Percentiles rank a stretch among this genome's conserved stretches.
Evolutionary conservation across 202 grass and related monocot genomes (phyloP).

Genomic region (Panicum virgatum): DNA sequence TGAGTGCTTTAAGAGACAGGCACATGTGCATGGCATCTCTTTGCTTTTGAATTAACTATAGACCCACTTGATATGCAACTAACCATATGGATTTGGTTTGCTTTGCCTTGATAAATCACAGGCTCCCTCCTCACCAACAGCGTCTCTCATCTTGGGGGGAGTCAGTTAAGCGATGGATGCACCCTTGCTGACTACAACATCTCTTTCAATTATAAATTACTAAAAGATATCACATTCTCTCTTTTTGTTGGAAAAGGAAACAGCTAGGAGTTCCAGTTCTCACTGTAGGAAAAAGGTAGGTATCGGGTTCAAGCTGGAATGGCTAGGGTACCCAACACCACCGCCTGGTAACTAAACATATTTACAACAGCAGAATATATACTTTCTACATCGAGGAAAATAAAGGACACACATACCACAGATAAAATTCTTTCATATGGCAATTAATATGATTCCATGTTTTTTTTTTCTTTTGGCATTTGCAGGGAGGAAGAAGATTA

Average conservation of each 20-base stretch:
- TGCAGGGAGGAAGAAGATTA: too few relatives aligned
- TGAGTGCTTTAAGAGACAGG: too few relatives aligned
- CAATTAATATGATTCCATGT: not conserved
- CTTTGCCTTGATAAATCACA: too few relatives aligned
- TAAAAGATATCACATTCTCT: not conserved
- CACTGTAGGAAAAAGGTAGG: not conserved
- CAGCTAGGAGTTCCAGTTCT: not conserved
- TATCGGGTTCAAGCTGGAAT: not conserved
- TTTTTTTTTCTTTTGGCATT: not conserved
- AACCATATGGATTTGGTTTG: too few relatives aligned
- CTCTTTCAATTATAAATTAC: constrained; percentile 22
- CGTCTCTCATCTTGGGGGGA: too few relatives aligned
- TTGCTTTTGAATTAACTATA: too few relatives aligned
- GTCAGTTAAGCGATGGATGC: too few relatives aligned
- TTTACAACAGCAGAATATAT: constrained; percentile 16
- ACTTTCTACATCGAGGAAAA: not conserved
- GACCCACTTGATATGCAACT: too few relatives aligned
- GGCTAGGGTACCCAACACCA: not conserved
- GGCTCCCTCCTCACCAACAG: too few relatives aligned
- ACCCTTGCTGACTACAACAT: not conserved
- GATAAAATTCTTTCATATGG: not conserved
- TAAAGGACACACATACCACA: not conserved
- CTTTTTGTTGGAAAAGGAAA: not conserved
- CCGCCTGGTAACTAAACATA: not conserved
- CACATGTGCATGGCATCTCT: too few relatives aligned